Percentiles rank a stretch among this genome's conserved stretches.
phyloP scores from a whole-genome alignment of 2,329 filamentous ascomycete genomes.

The Fusarium sp. region DNA sequence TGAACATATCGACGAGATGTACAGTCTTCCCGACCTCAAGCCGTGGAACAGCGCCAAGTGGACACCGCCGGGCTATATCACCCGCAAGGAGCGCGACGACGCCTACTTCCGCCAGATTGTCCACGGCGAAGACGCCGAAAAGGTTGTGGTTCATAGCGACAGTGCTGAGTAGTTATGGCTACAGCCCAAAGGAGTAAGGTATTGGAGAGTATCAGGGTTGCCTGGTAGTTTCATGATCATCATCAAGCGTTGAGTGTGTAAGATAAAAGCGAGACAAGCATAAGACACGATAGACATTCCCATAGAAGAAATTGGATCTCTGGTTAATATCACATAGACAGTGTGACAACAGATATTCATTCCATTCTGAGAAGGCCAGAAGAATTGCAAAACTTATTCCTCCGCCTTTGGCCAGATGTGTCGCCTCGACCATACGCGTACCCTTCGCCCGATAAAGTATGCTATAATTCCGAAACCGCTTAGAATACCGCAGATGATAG shows the following conservation, averaged over 20 bases:
- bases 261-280: no score
- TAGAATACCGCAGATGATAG: background rate
- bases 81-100: constrained; percentile 54
- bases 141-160: constrained; percentile 11
- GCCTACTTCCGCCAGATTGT: constrained; percentile 35
- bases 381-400: no score
- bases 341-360: no score
- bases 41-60: constrained; percentile 72
- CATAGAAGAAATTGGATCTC: no score
- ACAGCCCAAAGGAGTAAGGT: background rate
- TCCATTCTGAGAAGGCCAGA: no score
- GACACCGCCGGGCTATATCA: constrained; percentile 60
- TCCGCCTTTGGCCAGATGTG: background rate
- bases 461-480: background rate
- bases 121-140: constrained; percentile 11
- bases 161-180: constrained; percentile 4
- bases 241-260: no score
- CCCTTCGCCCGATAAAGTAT: background rate
- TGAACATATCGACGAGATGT: constrained; percentile 80
- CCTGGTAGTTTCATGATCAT: no score
- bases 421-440: background rate
- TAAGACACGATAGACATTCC: no score
- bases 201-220: background rate
- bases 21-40: constrained; percentile 69
- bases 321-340: no score